phyloP scores from a whole-genome alignment of 345 rosid genomes.

The Reutealis trisperma region DNA sequence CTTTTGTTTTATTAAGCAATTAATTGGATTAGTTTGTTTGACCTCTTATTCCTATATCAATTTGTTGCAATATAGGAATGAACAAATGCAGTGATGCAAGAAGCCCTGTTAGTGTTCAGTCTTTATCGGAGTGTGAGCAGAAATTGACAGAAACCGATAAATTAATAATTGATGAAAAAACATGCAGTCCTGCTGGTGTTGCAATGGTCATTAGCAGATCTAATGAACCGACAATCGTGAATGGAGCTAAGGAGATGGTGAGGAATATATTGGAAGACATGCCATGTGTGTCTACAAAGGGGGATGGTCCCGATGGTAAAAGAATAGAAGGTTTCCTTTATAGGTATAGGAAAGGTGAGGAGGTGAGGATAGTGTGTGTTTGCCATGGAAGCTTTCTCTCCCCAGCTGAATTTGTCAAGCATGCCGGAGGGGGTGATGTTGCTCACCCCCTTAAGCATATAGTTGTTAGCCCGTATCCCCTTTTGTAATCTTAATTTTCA shows the following conservation, averaged over 20 bases:
- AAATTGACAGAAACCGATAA: slow-evolving; percentile 17
- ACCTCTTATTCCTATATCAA: neutral
- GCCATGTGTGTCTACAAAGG: slow-evolving; percentile 34
- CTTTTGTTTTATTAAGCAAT: neutral
- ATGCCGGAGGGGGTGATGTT: slow-evolving; percentile 34
- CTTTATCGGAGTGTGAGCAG: slow-evolving; percentile 32
- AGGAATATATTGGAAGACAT: slow-evolving; percentile 29
- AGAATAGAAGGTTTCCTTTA: slow-evolving; percentile 35
- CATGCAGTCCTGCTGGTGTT: slow-evolving; percentile 9
- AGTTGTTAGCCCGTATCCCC: slow-evolving; percentile 30
- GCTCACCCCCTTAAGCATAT: slow-evolving; percentile 35
- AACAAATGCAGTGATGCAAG: slow-evolving; percentile 42
- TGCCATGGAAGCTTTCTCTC: slow-evolving; percentile 38
- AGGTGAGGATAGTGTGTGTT: slow-evolving; percentile 36
- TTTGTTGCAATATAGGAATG: slow-evolving; percentile 41
- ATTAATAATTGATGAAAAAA: neutral
- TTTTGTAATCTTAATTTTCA: slow-evolving; percentile 29
- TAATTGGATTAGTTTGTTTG: neutral
- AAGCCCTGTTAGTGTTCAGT: slow-evolving; percentile 48
- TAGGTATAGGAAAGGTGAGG: slow-evolving; percentile 29
- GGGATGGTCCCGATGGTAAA: slow-evolving; percentile 31
- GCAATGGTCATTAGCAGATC: slow-evolving; percentile 8
- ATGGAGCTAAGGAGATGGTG: slow-evolving; percentile 28
- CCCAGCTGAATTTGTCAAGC: slow-evolving; percentile 33
- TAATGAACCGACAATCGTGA: neutral